Evolutionary conservation across 2,329 filamentous ascomycete genomes (phyloP).

Genomic region (Fusarium torreyae): DNA sequence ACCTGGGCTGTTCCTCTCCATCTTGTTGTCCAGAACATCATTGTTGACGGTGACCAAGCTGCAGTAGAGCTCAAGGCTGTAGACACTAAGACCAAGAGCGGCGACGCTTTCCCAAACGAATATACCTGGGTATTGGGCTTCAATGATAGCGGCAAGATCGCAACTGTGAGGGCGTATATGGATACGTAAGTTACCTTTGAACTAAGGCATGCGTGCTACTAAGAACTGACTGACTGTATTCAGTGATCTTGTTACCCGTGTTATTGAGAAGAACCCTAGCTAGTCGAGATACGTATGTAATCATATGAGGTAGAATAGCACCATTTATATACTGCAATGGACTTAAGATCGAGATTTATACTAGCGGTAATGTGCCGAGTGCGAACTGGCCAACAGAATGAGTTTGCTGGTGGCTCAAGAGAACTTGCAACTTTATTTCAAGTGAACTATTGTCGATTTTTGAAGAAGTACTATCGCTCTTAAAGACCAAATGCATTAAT

Average conservation of each 20-base stretch:
- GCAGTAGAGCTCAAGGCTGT: conserved; percentile 6
- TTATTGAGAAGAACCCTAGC: conserved; percentile 10
- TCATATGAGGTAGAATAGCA: too few species aligned
- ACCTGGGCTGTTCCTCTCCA: conserved; percentile 8
- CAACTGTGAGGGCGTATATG: conserved; percentile 6
- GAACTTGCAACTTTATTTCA: too few species aligned
- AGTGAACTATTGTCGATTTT: too few species aligned
- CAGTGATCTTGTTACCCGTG: conserved; percentile 8
- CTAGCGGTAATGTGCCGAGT: too few species aligned
- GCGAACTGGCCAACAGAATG: too few species aligned
- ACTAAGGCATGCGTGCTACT: not conserved
- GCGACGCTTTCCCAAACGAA: not conserved
- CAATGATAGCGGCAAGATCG: conserved; percentile 1
- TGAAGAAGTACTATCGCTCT: too few species aligned
- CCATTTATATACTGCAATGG: too few species aligned
- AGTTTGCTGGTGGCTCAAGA: too few species aligned
- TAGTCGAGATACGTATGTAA: not conserved
- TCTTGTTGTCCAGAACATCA: conserved; percentile 3
- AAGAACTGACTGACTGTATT: accelerated
- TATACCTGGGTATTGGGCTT: conserved; percentile 4
- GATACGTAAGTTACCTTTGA: not conserved
- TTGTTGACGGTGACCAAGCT: not conserved
- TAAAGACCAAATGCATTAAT: too few species aligned
- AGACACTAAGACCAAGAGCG: not conserved
- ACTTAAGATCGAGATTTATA: too few species aligned